phyloP scores from a whole-genome alignment of 164 flowering plant genomes.

The Macadamia integrifolia region DNA sequence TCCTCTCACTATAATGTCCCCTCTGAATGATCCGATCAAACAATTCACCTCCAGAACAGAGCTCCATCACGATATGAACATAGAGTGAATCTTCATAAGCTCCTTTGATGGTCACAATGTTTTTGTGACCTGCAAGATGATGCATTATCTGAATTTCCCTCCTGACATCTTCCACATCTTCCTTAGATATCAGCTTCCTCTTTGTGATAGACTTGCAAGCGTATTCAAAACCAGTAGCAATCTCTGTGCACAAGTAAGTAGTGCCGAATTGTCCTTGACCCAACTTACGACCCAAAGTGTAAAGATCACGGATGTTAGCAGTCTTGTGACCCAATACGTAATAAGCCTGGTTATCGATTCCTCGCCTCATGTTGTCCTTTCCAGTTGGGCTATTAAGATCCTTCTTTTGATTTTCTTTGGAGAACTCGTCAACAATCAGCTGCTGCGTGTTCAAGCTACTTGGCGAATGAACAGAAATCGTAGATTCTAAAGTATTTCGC shows the following conservation, averaged over 20 bases:
- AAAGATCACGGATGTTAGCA: slow-evolving; percentile 73
- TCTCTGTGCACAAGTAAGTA: slow-evolving; percentile 69
- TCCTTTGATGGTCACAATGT: slow-evolving; percentile 79
- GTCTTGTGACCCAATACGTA: slow-evolving; percentile 87
- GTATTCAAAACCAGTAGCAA: slow-evolving; percentile 53
- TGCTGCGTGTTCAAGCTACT: slow-evolving; percentile 31
- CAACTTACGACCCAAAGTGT: slow-evolving; percentile 71
- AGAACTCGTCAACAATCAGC: slow-evolving; percentile 30
- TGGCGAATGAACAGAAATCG: slow-evolving; percentile 34
- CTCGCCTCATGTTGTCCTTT: slow-evolving; percentile 61
- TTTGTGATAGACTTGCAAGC: slow-evolving; percentile 86
- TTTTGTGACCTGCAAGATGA: slow-evolving; percentile 81
- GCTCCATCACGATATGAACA: slow-evolving; percentile 89
- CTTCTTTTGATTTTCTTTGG: slow-evolving; percentile 32
- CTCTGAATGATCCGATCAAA: slow-evolving; percentile 85
- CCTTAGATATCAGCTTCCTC: slow-evolving; percentile 79
- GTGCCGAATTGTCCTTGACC: slow-evolving; percentile 97
- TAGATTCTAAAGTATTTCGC: slow-evolving; percentile 31
- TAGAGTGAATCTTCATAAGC: slow-evolving; percentile 72
- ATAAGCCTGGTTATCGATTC: slow-evolving; percentile 46
- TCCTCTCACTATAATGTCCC: slow-evolving; percentile 84
- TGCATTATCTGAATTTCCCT: slow-evolving; percentile 97
- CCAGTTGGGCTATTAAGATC: slow-evolving; percentile 24
- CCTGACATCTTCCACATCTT: slow-evolving; percentile 84
- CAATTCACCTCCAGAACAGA: slow-evolving; percentile 79